Conservation (phyloP, 805 yeast genomes). For the Nakazawaea ishiwadae region DNA sequence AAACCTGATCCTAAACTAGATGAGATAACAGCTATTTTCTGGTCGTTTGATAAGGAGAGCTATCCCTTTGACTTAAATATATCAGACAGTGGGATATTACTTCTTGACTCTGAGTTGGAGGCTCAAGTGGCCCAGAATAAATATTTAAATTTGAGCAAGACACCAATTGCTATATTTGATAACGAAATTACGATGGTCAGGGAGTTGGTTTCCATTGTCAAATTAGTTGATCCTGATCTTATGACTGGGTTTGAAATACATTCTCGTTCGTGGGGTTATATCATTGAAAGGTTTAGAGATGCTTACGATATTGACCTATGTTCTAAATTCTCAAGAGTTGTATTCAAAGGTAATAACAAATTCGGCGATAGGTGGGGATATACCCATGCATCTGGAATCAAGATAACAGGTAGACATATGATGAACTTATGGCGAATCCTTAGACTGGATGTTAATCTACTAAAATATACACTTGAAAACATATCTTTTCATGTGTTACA, state of each 20-base stretch:
- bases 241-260: slow-evolving; percentile 83
- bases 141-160: slow-evolving; percentile 16
- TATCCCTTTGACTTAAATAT: slow-evolving; percentile 29
- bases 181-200: slow-evolving; percentile 59
- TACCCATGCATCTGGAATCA: slow-evolving; percentile 67
- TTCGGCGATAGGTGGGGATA: slow-evolving; percentile 75
- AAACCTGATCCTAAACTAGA: slow-evolving; percentile 67
- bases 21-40: slow-evolving; percentile 53
- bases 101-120: slow-evolving; percentile 15
- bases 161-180: slow-evolving; percentile 35
- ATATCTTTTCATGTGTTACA: slow-evolving; percentile 66
- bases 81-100: slow-evolving; percentile 32
- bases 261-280: slow-evolving; percentile 83
- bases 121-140: too few species aligned
- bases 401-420: slow-evolving; percentile 75
- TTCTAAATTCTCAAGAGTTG: slow-evolving; percentile 59
- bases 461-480: slow-evolving; percentile 73
- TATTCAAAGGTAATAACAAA: slow-evolving; percentile 41
- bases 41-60: slow-evolving; percentile 49
- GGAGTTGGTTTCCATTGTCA: slow-evolving; percentile 49
- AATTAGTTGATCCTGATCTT: slow-evolving; percentile 79
- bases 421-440: slow-evolving; percentile 82
- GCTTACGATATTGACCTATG: slow-evolving; percentile 48
- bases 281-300: slow-evolving; percentile 56
- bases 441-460: slow-evolving; percentile 55